phyloP scores from a whole-genome alignment of 768 basidiomycete genomes.

The Boletellus ananas region DNA sequence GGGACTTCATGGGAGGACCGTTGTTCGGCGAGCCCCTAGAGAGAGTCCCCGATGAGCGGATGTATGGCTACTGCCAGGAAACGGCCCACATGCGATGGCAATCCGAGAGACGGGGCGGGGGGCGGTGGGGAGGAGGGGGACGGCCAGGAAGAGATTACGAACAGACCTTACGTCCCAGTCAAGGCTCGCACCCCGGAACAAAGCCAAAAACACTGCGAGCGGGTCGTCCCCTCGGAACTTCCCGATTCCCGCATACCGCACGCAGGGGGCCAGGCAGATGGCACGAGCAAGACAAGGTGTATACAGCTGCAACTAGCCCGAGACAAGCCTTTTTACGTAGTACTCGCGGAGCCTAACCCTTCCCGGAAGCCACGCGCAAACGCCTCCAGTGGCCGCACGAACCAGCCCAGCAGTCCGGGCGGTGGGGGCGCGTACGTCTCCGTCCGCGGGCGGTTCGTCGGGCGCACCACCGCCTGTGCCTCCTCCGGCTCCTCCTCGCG shows the following conservation, averaged over 20 bases:
- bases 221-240: constrained; percentile 23
- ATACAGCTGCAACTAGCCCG: too few relatives aligned
- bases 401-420: constrained; percentile 53
- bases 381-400: constrained; percentile 57
- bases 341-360: constrained; percentile 38
- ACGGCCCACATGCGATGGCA: constrained; percentile 19
- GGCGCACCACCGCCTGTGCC: constrained; percentile 33
- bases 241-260: constrained; percentile 24
- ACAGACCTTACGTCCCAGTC: constrained; percentile 6
- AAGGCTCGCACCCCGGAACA: constrained; percentile 10
- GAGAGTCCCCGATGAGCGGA: constrained; percentile 19
- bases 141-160: background rate
- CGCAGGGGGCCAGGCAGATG: constrained; percentile 16
- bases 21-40: constrained; percentile 27
- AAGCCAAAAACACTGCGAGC: background rate
- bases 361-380: constrained; percentile 69
- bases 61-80: constrained; percentile 9
- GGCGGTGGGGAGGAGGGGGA: background rate
- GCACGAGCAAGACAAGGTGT: background rate
- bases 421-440: constrained; percentile 43
- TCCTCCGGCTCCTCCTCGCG: constrained; percentile 43
- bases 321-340: background rate
- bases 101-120: background rate
- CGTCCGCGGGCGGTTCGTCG: constrained; percentile 50
- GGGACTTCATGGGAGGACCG: constrained; percentile 16